A percentile compares a stretch with the other conserved stretches of the same genome.
Conservation (phyloP, 164 flowering plant species). For the Stephania japonica region DNA sequence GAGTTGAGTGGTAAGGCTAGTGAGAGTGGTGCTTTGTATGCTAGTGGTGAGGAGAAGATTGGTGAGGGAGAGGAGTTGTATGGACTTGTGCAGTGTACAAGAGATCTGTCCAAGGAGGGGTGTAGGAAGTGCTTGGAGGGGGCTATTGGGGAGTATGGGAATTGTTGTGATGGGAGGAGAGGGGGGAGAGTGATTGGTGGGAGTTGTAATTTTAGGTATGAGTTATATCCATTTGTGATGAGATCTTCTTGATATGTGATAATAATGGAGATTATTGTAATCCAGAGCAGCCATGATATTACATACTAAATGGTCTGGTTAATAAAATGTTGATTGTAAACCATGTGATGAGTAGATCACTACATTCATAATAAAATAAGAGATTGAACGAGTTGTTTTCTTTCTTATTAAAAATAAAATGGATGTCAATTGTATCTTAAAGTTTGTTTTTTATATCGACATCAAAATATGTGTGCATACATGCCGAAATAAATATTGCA, state of each 20-base stretch:
- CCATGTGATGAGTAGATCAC: background rate
- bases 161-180: conserved; percentile 39
- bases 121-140: conserved; percentile 44
- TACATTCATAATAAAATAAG: no score
- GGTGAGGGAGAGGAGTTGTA: conserved; percentile 22
- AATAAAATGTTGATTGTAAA: background rate
- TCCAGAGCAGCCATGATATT: background rate
- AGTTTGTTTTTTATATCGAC: background rate
- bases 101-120: conserved; percentile 28
- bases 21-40: conserved; percentile 13
- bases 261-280: conserved; percentile 2
- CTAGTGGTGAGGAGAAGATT: conserved; percentile 21
- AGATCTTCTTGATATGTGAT: conserved; percentile 1
- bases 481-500: no score
- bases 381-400: no score
- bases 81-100: conserved; percentile 43
- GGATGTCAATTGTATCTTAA: background rate
- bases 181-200: conserved; percentile 51
- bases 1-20: conserved; percentile 19
- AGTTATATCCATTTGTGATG: conserved; percentile 39
- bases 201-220: conserved; percentile 52
- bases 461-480: no score
- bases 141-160: conserved; percentile 28
- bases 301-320: background rate
- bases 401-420: no score